Evolutionary conservation across 306 rosid species (phyloP).

Genomic region (Prunus davidiana): DNA sequence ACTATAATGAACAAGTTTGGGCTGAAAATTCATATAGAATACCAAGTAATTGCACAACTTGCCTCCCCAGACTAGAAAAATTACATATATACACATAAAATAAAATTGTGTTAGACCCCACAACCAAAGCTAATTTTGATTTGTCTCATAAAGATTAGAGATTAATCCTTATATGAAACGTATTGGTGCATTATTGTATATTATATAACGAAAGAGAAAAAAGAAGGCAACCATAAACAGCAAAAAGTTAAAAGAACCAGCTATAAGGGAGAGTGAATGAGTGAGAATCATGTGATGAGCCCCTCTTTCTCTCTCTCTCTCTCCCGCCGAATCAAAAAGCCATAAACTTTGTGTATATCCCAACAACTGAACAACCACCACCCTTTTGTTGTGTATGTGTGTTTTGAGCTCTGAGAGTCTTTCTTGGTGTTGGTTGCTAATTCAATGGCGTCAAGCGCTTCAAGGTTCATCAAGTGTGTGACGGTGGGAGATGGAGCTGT

Average conservation of each 20-base stretch:
- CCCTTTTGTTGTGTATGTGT: not conserved
- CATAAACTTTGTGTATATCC: constrained; percentile 36
- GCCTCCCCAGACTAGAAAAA: not conserved
- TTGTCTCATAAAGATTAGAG: not conserved
- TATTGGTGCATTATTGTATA: not conserved
- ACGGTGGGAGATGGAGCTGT: constrained; percentile 94
- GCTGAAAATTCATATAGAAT: not conserved
- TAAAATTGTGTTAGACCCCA: not conserved
- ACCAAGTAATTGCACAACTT: not conserved
- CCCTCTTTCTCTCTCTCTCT: constrained; percentile 22
- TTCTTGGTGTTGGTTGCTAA: constrained; percentile 11
- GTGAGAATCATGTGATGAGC: constrained; percentile 74
- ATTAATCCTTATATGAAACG: not conserved
- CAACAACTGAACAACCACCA: constrained; percentile 28
- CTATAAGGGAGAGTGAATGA: constrained; percentile 29
- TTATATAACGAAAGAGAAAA: not conserved
- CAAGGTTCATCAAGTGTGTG: constrained; percentile 89
- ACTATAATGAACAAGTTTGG: not conserved
- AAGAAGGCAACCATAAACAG: not conserved
- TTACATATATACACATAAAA: not conserved
- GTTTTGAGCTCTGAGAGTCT: constrained; percentile 8
- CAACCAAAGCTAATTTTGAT: constrained; percentile 4
- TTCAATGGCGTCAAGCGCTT: constrained; percentile 77
- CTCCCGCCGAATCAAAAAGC: constrained; percentile 43
- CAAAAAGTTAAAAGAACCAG: constrained; percentile 13